Conservation (phyloP, 2,329 filamentous ascomycete species). For the Penicillium sclerotigenum region DNA sequence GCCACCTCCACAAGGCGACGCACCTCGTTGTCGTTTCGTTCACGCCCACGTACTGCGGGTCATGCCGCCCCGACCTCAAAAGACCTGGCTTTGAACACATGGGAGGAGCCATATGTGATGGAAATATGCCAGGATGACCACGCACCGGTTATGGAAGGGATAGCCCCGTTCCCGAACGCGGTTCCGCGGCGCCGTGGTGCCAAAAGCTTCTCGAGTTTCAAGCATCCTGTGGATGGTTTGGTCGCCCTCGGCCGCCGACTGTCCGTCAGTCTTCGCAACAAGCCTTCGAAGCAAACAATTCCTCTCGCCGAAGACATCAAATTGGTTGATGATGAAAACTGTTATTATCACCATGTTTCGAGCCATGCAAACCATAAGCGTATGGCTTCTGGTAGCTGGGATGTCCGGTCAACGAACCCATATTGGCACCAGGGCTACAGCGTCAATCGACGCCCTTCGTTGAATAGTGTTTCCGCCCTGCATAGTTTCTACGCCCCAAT, state of each 20-base stretch:
- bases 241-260: conserved; percentile 42
- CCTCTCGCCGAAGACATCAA: conserved; percentile 5
- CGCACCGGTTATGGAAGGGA: conserved; percentile 32
- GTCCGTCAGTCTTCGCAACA: conserved; percentile 41
- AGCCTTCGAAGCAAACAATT: conserved; percentile 32
- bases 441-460: conserved; percentile 37
- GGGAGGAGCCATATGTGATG: conserved; percentile 22
- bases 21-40: conserved; percentile 38
- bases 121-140: conserved; percentile 26
- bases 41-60: conserved; percentile 39
- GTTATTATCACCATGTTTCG: conserved; percentile 15
- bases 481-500: conserved; percentile 35
- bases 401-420: conserved; percentile 17
- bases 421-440: conserved; percentile 29
- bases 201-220: conserved; percentile 44
- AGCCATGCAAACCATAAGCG: conserved; percentile 18
- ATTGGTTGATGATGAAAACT: conserved; percentile 16
- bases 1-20: conserved; percentile 33
- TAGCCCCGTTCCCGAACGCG: conserved; percentile 31
- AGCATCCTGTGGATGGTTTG: conserved; percentile 42
- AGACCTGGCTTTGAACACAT: conserved; percentile 22
- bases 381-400: conserved; percentile 24
- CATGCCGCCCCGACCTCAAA: conserved; percentile 22
- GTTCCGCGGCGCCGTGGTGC: conserved; percentile 33
- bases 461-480: conserved; percentile 36